These are phyloP conservation scores for Truncatella angustata DNA, from an alignment of 2,329 filamentous ascomycete species.

Conservation along the genomic window DNA sequence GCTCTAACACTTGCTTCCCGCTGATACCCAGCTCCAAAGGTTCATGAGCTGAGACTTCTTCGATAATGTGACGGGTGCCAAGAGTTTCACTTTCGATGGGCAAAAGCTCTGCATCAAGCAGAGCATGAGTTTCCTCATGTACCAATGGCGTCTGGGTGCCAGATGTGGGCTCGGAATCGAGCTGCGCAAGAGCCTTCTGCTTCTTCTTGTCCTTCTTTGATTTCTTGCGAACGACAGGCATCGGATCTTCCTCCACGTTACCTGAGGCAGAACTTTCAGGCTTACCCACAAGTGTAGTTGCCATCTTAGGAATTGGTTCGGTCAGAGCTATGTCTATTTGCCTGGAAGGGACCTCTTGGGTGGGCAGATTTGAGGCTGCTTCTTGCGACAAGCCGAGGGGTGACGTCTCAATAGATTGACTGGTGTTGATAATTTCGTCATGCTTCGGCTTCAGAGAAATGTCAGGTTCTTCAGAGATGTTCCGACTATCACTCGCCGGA, in stretches of 20 bases:
- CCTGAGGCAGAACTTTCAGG: constrained; percentile 6
- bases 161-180: constrained; percentile 14
- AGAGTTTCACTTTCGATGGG: background rate
- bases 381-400: background rate
- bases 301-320: no score
- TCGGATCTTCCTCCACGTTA: constrained; percentile 23
- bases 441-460: background rate
- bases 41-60: background rate
- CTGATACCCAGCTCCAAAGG: constrained; percentile 6
- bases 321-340: no score
- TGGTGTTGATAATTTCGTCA: no score
- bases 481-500: background rate
- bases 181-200: constrained; percentile 28
- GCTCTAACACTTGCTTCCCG: constrained; percentile 1
- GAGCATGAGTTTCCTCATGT: constrained; percentile 11
- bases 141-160: constrained; percentile 11
- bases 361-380: background rate
- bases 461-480: background rate
- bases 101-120: constrained; percentile 11
- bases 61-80: background rate
- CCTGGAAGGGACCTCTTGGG: no score
- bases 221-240: constrained; percentile 25
- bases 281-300: no score
- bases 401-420: constrained; percentile 14
- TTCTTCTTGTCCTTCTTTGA: constrained; percentile 28